Conservation (phyloP, 1,139 yeast species). For the Hyphopichia khmerensis region DNA sequence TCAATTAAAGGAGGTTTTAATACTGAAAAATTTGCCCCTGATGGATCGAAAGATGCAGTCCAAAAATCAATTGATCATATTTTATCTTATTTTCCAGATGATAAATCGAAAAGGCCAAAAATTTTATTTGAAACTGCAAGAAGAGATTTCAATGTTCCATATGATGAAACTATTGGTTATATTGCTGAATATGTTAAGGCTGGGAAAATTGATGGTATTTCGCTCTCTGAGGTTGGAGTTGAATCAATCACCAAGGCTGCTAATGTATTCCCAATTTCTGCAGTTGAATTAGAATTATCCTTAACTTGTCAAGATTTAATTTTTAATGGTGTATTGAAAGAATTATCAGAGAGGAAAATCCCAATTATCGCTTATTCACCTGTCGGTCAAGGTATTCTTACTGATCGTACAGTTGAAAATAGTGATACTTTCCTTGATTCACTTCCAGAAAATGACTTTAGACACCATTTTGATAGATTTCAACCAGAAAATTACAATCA, state of each 20-base stretch:
- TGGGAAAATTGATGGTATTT: constrained; percentile 64
- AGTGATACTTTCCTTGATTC: constrained; percentile 30
- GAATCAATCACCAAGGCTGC: constrained; percentile 58
- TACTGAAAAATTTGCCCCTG: constrained; percentile 36
- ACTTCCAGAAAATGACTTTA: constrained; percentile 54
- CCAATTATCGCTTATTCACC: constrained; percentile 82
- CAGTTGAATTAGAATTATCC: constrained; percentile 77
- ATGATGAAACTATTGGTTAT: constrained; percentile 49
- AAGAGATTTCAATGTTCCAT: constrained; percentile 50
- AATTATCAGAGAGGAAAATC: constrained; percentile 44
- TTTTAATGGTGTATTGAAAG: constrained; percentile 61
- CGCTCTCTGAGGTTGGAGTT: constrained; percentile 69
- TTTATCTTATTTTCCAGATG: constrained; percentile 43
- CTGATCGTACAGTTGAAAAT: constrained; percentile 53
- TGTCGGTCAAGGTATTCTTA: constrained; percentile 72
- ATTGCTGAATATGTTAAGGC: constrained; percentile 51
- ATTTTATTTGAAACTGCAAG: constrained; percentile 73
- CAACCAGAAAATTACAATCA: constrained; percentile 51
- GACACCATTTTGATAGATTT: constrained; percentile 56
- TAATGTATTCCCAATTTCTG: constrained; percentile 51
- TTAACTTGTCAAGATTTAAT: constrained; percentile 61
- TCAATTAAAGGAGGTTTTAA: constrained; percentile 68
- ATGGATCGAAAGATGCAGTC: constrained; percentile 49
- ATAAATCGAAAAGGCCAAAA: constrained; percentile 35
- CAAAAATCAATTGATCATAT: constrained; percentile 49